phyloP scores from a whole-genome alignment of 2,329 filamentous ascomycete genomes.

The Ophiostoma ips region DNA sequence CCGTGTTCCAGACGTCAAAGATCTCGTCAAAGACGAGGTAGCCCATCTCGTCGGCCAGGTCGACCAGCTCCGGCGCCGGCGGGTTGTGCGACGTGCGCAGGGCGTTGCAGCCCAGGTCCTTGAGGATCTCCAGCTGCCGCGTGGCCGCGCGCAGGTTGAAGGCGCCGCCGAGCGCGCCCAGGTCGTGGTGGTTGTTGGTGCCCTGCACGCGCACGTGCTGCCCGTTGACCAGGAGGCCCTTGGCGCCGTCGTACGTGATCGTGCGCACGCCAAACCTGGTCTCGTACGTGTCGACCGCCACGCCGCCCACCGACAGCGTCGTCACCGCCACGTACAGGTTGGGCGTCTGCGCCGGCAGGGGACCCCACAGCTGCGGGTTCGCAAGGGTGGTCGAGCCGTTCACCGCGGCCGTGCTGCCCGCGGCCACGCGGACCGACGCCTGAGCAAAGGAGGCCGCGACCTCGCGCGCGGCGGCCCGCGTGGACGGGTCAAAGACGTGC shows the following conservation, averaged over 20 bases:
- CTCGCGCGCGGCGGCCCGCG: conserved; percentile 17
- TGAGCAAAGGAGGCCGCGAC: conserved; percentile 23
- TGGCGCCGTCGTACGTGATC: conserved; percentile 24
- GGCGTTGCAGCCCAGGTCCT: conserved; percentile 35
- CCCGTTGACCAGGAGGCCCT: conserved; percentile 33
- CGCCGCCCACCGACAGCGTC: conserved; percentile 16
- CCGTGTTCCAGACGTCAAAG: conserved; percentile 36
- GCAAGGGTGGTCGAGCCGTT: conserved; percentile 22
- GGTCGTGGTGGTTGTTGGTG: conserved; percentile 36
- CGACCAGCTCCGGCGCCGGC: conserved; percentile 34
- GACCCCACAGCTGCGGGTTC: conserved; percentile 34
- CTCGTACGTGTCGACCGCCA: conserved; percentile 25
- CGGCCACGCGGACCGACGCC: conserved; percentile 18
- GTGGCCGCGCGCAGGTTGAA: conserved; percentile 35
- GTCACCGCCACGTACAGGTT: conserved; percentile 35
- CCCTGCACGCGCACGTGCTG: conserved; percentile 30
- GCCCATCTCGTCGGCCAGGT: conserved; percentile 34
- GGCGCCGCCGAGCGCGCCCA: conserved; percentile 34
- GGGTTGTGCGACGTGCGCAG: conserved; percentile 40
- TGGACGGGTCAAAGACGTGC: conserved; percentile 22
- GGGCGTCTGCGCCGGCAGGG: conserved; percentile 29
- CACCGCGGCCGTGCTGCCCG: conserved; percentile 20
- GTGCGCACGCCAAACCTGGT: conserved; percentile 36
- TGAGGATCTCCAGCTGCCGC: conserved; percentile 34
- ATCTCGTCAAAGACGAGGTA: conserved; percentile 39